Base-by-base conservation (phyloP, 371 early-diverging fungal species). In the Mucor ambiguus region DNA sequence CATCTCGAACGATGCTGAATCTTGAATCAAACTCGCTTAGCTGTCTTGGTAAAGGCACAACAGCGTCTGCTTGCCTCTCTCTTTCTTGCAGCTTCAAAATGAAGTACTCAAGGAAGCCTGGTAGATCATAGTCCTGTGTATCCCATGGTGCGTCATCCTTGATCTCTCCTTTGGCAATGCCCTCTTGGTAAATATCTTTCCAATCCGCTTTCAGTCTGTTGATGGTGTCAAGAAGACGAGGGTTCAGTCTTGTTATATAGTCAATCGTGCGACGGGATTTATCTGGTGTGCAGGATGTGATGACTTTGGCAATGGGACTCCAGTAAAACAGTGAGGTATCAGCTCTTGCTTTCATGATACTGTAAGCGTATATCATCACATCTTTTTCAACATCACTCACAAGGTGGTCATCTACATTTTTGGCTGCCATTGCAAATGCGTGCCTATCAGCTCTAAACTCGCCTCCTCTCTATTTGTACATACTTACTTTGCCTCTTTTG, bases 311-410 rank as follows among this genome's bases (percentile, higher is more conserved):
- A 11, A 62, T 61, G 12, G 72, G 72, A 2, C 43, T 41, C 72
- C 72, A 72, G 35, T 29, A 62, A 32, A 72, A 72, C 1, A 9
- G 10, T 1, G 48, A 58, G 4, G 11, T 6, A 26, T 65, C 61
- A 10, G 62, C 33, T 65, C 72, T 60, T 26, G 44, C 37, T 26
- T 54, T 61, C 72, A 72, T 72, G 32, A 72, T 72, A 48, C 55
- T 20, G 41, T 68, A 72, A 1, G 65, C 56, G 55, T 66, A 46
- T 12, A 61, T 2, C 2, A 72, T 20, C 3, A 61, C 49, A 43
- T 73, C 67, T 22, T 69, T 63, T 64, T 73, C 73, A 22, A 49
- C n/a, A 16, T 24, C 20, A 32, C 24, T 64, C 3, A 52, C 32
- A 32, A 22, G 18, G 4, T 49, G 22, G 24, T 16, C 28, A 16